phyloP scores from a whole-genome alignment of 176 grass and related monocot species.

The Avena insularis region DNA sequence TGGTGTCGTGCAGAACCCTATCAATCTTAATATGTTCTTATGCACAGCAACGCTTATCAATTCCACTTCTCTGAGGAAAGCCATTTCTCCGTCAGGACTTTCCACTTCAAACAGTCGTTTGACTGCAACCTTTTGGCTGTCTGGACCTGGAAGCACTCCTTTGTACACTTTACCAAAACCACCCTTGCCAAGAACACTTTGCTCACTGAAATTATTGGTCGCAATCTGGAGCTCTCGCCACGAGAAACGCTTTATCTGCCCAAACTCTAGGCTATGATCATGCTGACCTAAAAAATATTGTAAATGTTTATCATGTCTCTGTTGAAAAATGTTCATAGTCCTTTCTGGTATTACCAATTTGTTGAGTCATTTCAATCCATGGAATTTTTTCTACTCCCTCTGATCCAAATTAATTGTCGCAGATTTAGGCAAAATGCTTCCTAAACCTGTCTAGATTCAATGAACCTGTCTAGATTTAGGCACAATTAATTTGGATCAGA shows the following conservation, averaged over 20 bases:
- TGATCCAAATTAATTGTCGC: too few species aligned
- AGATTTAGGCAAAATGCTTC: too few species aligned
- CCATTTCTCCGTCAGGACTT: slow-evolving; percentile 59
- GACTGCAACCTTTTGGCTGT: slow-evolving; percentile 65
- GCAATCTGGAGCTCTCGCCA: slow-evolving; percentile 83
- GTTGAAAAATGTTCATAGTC: slow-evolving; percentile 9
- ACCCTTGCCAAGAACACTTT: slow-evolving; percentile 81
- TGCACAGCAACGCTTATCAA: slow-evolving; percentile 93
- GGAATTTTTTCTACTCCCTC: neutral
- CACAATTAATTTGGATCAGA: too few species aligned
- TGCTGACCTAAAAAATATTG: slow-evolving; percentile 61
- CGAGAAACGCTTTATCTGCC: slow-evolving; percentile 85
- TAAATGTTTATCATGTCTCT: slow-evolving; percentile 18
- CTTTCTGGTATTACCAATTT: slow-evolving; percentile 28
- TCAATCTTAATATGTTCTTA: slow-evolving; percentile 86
- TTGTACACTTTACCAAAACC: slow-evolving; percentile 95
- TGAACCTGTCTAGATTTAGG: too few species aligned
- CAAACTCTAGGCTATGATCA: slow-evolving; percentile 72
- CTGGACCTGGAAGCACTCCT: slow-evolving; percentile 68
- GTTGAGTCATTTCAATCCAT: slow-evolving; percentile 16
- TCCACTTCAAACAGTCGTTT: slow-evolving; percentile 62
- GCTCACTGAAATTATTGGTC: slow-evolving; percentile 72
- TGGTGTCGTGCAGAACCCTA: slow-evolving; percentile 82
- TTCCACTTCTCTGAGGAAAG: slow-evolving; percentile 88
- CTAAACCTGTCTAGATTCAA: too few species aligned